These are phyloP conservation scores for Suillus subaureus DNA, from an alignment of 768 basidiomycete species.

Conservation along the genomic window DNA sequence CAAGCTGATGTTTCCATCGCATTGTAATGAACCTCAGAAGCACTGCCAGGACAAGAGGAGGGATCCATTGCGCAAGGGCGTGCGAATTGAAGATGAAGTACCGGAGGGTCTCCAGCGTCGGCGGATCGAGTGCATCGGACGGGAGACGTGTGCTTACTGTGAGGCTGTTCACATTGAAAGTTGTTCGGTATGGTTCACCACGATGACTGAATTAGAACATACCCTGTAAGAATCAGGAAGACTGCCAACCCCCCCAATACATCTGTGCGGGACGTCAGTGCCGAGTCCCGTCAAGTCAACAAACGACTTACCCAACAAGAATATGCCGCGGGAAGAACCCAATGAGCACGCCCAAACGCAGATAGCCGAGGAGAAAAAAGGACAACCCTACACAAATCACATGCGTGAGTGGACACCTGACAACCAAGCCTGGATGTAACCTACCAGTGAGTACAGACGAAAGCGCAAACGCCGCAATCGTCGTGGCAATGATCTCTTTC, in stretches of 20 bases:
- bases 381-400: slow-evolving; percentile 42
- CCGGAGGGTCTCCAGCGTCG: slow-evolving; percentile 64
- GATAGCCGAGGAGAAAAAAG: slow-evolving; percentile 84
- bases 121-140: slow-evolving; percentile 69
- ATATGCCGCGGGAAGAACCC: slow-evolving; percentile 98
- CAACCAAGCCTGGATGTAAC: slow-evolving; percentile 14
- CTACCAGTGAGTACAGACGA: slow-evolving; percentile 86
- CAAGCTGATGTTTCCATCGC: slow-evolving; percentile 80
- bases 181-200: background rate
- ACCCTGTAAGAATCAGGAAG: slow-evolving; percentile 92
- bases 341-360: slow-evolving; percentile 81
- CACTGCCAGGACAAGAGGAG: slow-evolving; percentile 77
- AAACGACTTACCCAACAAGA: slow-evolving; percentile 74
- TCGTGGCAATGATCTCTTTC: slow-evolving; percentile 83
- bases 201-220: slow-evolving; percentile 21
- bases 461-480: slow-evolving; percentile 84
- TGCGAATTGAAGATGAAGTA: slow-evolving; percentile 67
- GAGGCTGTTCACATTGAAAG: slow-evolving; percentile 46
- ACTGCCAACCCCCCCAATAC: slow-evolving; percentile 96
- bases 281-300: slow-evolving; percentile 1
- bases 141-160: slow-evolving; percentile 83
- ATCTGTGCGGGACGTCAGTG: slow-evolving; percentile 38
- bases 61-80: slow-evolving; percentile 74
- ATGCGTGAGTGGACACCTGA: slow-evolving; percentile 3
- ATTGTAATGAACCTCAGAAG: slow-evolving; percentile 80